A percentile compares a stretch with the other conserved stretches of the same genome.
These are phyloP conservation scores for Debaryomyces castellii DNA, from an alignment of 805 yeast species.

Conservation along the genomic window DNA sequence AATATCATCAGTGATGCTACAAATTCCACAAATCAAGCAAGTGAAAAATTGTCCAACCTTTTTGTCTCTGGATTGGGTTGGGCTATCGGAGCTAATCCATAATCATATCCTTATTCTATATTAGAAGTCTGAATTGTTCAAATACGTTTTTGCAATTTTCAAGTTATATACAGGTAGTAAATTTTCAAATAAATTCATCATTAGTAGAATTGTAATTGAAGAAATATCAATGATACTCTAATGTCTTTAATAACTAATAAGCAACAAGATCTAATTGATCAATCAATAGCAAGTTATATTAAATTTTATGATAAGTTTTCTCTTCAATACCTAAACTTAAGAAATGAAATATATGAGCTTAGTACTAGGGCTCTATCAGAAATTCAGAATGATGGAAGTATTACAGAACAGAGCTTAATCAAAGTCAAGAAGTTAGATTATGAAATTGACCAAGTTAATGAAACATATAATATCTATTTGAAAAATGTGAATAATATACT, in stretches of 20 bases:
- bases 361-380: conserved; percentile 9
- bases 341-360: conserved; percentile 30
- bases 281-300: conserved; percentile 26
- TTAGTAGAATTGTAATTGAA: not conserved
- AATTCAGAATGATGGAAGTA: conserved; percentile 6
- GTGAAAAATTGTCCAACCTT: conserved; percentile 49
- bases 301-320: conserved; percentile 33
- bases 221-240: not conserved
- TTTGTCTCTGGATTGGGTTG: conserved; percentile 59
- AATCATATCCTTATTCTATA: no score
- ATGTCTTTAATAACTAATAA: conserved; percentile 30
- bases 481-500: conserved; percentile 18
- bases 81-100: conserved; percentile 56
- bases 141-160: no score
- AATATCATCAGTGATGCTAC: conserved; percentile 30
- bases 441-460: conserved; percentile 28
- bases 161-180: conserved; percentile 4
- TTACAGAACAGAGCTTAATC: conserved; percentile 4
- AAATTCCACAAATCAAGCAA: conserved; percentile 31
- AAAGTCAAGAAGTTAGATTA: conserved; percentile 18
- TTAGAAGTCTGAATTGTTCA: no score
- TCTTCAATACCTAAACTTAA: conserved; percentile 28
- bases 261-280: conserved; percentile 35
- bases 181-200: not conserved
- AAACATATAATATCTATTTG: conserved; percentile 25